A percentile compares a stretch with the other conserved stretches of the same genome.
Evolutionary conservation across 2,329 filamentous ascomycete species (phyloP).

Genomic region (Clarireedia sp.): DNA sequence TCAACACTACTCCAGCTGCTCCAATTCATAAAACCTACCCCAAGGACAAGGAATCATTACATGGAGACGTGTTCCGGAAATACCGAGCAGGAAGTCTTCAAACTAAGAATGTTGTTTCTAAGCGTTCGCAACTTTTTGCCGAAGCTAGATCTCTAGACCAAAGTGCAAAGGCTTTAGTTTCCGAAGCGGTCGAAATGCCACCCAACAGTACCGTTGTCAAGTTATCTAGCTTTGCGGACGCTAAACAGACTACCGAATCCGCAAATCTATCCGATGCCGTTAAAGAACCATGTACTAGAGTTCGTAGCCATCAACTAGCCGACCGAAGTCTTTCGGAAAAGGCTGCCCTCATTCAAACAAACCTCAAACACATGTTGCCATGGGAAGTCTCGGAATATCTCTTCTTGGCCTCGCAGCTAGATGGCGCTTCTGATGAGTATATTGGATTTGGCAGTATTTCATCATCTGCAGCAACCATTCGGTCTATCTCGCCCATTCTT

Average conservation of each 20-base stretch:
- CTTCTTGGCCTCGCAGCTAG: not conserved
- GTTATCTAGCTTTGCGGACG: not conserved
- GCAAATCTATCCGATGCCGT: not conserved
- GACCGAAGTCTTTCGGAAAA: not conserved
- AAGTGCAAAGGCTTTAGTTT: not conserved
- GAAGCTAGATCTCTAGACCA: not conserved
- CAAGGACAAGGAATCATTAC: not conserved
- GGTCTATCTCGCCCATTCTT: not conserved
- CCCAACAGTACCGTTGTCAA: not conserved
- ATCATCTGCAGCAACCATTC: not conserved
- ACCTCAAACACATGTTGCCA: slow-evolving; percentile 1
- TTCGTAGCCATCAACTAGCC: not conserved
- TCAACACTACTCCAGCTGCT: no score
- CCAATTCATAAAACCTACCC: no score
- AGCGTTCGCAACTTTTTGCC: not conserved
- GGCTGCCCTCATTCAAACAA: not conserved
- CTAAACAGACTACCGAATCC: not conserved
- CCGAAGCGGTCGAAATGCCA: not conserved
- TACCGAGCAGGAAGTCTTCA: not conserved
- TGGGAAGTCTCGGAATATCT: slow-evolving; percentile 6
- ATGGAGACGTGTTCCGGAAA: not conserved
- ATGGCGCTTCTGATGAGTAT: not conserved
- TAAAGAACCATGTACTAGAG: not conserved
- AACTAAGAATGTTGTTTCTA: not conserved
- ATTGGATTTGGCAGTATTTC: not conserved